Base-by-base conservation (phyloP, 352 stramenopile species). In the Albugo candida region DNA sequence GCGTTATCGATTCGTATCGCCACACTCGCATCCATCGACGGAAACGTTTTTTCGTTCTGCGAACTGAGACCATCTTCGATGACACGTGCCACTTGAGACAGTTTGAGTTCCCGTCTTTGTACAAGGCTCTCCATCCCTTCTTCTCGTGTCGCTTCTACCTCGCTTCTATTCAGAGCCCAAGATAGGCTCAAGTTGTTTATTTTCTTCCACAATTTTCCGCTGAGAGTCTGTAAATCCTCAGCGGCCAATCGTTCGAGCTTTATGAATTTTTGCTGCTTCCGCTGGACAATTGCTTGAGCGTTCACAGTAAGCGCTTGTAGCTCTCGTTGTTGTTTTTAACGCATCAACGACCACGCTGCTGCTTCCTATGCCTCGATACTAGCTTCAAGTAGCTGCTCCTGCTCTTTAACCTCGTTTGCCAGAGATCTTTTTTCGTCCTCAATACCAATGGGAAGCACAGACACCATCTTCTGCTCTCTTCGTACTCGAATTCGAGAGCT, bases 91-190 rank as follows among this genome's bases (percentile, higher is more conserved):
- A 38, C 21, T 40, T 44, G 42, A 47, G 51, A 37, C 17, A 48
- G 43, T 19, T 52, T 27, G 35, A 51, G 13, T 16, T 51, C 13
- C 27, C 55, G 49, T 65, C 54, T 36, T 75, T 77, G n/a, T 62
- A 55, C 65, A 14, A 83, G 73, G 0, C 70, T 56, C 34, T 83
- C 67, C 10, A 77, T 55, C 11, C 77, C 41, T 1, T 56, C 16
- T 58, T 59, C 43, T 83, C 67, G 58, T 83, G 65, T 27, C 66
- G 58, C 47, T 68, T 58, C 12, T 58, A 56, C 49, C n/a, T n/a
- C n/a, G n/a, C n/a, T n/a, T n/a, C n/a, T n/a, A n/a, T n/a, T 74
- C 65, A 11, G 51, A 41, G 35, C 59, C 56, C 3, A 73, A 42
- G 13, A 49, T 37, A 10, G 44, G 19, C 39, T 69, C 43, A 12